A percentile compares a stretch with the other conserved stretches of the same genome.
These are phyloP conservation scores for Diversispora epigaea DNA, from an alignment of 192 early-diverging fungal genomes.

Conservation along the genomic window DNA sequence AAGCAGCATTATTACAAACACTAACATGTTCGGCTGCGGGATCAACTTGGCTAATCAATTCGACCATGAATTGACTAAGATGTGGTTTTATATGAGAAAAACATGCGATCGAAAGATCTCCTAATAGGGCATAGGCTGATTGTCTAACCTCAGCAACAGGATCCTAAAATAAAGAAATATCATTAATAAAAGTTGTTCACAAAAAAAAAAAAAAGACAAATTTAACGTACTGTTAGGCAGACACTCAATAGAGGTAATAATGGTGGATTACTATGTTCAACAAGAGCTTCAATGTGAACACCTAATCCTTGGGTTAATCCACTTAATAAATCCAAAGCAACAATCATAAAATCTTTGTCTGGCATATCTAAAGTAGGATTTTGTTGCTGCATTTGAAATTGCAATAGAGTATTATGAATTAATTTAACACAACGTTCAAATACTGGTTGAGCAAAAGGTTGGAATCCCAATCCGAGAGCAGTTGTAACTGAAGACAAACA, in stretches of 20 bases:
- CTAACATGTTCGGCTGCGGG: constrained; percentile 73
- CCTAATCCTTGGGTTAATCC: constrained; percentile 92
- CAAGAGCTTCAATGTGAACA: constrained; percentile 69
- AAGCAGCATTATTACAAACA: constrained; percentile 97
- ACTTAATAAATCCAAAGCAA: constrained; percentile 91
- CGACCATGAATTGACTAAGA: constrained; percentile 77
- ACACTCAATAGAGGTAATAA: constrained; percentile 76
- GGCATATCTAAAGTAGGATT: constrained; percentile 64
- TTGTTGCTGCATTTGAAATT: constrained; percentile 53
- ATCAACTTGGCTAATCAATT: constrained; percentile 72
- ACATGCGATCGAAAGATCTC: constrained; percentile 91
- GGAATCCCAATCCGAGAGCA: constrained; percentile 83
- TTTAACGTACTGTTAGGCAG: constrained; percentile 71
- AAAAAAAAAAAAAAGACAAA: neutral
- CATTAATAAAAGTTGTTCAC: neutral
- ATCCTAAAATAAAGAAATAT: constrained; percentile 39
- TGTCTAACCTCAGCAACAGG: constrained; percentile 83
- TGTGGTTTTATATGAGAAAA: constrained; percentile 82
- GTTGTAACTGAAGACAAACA: constrained; percentile 87
- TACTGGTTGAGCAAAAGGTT: constrained; percentile 79
- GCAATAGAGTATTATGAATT: constrained; percentile 76
- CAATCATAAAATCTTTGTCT: constrained; percentile 96
- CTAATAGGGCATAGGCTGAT: constrained; percentile 93
- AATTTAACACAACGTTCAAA: constrained; percentile 90
- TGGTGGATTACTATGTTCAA: constrained; percentile 67